Evolutionary conservation across 768 basidiomycete species (phyloP).

Genomic region (Rhizopogon vesiculosus): DNA sequence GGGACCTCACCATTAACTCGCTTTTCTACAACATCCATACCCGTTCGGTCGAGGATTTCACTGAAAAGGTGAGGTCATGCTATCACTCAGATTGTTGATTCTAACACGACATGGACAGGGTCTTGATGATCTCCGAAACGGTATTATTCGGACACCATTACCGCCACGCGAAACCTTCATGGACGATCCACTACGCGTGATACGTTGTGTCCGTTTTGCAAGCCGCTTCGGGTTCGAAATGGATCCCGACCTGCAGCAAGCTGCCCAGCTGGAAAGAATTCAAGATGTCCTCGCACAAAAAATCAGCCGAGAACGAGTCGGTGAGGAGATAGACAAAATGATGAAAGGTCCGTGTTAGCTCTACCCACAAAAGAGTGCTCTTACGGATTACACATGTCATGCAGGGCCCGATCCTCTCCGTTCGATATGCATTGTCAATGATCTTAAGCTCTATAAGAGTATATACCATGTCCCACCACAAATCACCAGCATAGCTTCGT

Average conservation of each 20-base stretch:
- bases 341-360: constrained; percentile 56
- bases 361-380: neutral
- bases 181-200: constrained; percentile 92
- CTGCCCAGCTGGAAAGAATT: constrained; percentile 56
- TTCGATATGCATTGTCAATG: constrained; percentile 70
- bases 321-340: constrained; percentile 93
- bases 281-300: constrained; percentile 71
- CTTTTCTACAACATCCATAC: constrained; percentile 96
- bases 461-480: constrained; percentile 57
- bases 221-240: constrained; percentile 84
- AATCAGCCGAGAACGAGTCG: constrained; percentile 87
- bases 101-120: constrained; percentile 45
- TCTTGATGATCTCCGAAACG: constrained; percentile 72
- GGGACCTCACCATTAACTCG: constrained; percentile 94
- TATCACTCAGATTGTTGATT: constrained; percentile 4
- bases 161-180: constrained; percentile 83
- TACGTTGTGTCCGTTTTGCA: constrained; percentile 88
- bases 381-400: constrained; percentile 1
- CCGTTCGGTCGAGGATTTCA: constrained; percentile 80
- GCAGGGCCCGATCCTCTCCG: constrained; percentile 71
- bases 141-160: constrained; percentile 84
- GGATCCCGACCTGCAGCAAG: constrained; percentile 59
- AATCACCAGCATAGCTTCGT: constrained; percentile 41
- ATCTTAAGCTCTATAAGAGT: constrained; percentile 63
- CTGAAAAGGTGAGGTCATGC: constrained; percentile 52